These are phyloP conservation scores for Botryotinia convoluta DNA, from an alignment of 2,329 filamentous ascomycete species.

Conservation along the genomic window DNA sequence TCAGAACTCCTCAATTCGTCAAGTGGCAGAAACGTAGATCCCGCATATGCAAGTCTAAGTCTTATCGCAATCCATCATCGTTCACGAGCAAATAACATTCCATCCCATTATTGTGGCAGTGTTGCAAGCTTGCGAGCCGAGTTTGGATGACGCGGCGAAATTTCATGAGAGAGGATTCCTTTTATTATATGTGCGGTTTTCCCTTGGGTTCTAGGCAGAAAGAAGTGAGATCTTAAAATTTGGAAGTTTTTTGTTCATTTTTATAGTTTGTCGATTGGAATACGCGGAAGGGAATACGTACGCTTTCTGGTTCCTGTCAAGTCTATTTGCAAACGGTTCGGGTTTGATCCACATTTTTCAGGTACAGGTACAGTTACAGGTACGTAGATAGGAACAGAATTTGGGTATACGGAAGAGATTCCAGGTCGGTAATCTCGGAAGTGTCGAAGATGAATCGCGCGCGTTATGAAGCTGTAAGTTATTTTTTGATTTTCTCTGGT, in stretches of 20 bases:
- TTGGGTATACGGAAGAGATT: neutral
- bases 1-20: neutral
- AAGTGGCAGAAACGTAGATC: neutral
- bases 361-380: neutral
- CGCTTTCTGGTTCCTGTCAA: neutral
- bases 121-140: neutral
- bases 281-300: neutral
- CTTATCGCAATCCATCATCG: neutral
- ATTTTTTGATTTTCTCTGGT: neutral
- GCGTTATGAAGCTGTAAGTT: conserved; percentile 33
- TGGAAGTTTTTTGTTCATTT: neutral
- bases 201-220: neutral
- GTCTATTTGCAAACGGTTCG: neutral
- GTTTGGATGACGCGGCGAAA: neutral
- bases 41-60: neutral
- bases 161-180: neutral
- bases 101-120: neutral
- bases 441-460: conserved; percentile 28
- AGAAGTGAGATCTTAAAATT: neutral
- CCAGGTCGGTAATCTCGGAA: neutral
- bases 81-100: neutral
- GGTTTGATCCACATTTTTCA: neutral
- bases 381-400: neutral
- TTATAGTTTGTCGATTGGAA: neutral
- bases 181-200: neutral